A percentile compares a stretch with the other conserved stretches of the same genome.
These are phyloP conservation scores for Lactifluus hygrophoroides DNA, from an alignment of 768 basidiomycete genomes.

Conservation along the genomic window DNA sequence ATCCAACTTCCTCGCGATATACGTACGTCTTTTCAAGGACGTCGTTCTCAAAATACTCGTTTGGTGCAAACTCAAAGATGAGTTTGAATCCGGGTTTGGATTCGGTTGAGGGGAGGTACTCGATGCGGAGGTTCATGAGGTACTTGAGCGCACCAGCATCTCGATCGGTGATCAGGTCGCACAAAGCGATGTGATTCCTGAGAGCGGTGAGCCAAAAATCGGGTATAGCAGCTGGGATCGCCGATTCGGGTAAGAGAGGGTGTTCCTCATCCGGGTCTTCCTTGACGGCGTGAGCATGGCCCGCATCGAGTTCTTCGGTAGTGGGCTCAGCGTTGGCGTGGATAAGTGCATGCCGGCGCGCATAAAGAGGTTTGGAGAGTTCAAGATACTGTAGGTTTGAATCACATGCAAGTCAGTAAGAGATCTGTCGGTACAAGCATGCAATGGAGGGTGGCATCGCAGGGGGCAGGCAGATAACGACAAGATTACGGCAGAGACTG, in stretches of 20 bases:
- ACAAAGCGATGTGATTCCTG: constrained; percentile 80
- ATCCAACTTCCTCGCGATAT: constrained; percentile 89
- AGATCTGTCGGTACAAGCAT: not conserved
- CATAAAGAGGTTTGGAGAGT: constrained; percentile 76
- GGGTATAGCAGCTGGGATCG: constrained; percentile 52
- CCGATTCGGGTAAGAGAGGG: constrained; percentile 32
- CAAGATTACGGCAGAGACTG: constrained; percentile 3
- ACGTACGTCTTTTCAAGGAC: constrained; percentile 88
- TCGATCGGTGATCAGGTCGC: constrained; percentile 87
- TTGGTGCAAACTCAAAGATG: constrained; percentile 67
- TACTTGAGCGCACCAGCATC: constrained; percentile 81
- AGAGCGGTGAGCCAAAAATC: constrained; percentile 98
- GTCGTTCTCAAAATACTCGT: constrained; percentile 84
- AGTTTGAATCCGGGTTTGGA: constrained; percentile 89
- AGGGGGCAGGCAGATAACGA: not conserved
- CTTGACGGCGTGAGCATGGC: constrained; percentile 62
- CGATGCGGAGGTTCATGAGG: constrained; percentile 71
- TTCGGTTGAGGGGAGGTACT: constrained; percentile 59
- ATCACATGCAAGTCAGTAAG: not conserved
- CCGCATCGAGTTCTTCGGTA: constrained; percentile 73
- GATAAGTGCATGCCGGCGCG: constrained; percentile 79
- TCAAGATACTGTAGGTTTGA: constrained; percentile 49
- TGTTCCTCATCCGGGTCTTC: constrained; percentile 65
- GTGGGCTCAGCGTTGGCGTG: constrained; percentile 67
- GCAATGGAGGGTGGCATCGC: not conserved